Conservation (phyloP, 768 basidiomycete genomes). For the Hirschioporus abietinus region DNA sequence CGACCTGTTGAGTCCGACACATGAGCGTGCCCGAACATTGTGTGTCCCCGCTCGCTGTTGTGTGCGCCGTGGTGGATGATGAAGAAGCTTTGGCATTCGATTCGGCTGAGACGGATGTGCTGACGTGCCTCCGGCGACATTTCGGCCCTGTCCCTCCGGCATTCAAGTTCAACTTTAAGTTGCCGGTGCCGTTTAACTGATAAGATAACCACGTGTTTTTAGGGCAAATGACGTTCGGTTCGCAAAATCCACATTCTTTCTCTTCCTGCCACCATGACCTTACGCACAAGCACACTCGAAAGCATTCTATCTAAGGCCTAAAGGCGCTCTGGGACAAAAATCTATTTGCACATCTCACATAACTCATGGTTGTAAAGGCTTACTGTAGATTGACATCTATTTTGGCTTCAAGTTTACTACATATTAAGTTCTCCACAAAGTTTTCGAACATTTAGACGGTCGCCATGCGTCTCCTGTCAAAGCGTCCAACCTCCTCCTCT, state of each 20-base stretch:
- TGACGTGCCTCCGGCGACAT: neutral
- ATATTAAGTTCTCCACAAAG: neutral
- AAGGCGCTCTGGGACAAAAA: neutral
- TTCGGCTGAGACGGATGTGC: neutral
- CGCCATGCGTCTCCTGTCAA: neutral
- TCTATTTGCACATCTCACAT: neutral
- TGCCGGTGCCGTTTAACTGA: neutral
- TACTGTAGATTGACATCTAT: too few species aligned
- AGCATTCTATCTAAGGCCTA: neutral
- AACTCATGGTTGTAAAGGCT: too few species aligned
- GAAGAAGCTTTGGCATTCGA: neutral
- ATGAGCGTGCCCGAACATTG: neutral
- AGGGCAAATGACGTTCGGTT: neutral
- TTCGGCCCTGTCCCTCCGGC: neutral
- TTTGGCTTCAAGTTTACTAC: neutral
- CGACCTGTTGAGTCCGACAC: neutral
- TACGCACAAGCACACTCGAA: neutral
- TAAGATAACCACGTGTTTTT: neutral
- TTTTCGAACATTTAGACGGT: neutral
- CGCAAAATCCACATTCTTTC: neutral
- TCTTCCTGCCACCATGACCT: neutral
- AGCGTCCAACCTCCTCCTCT: neutral
- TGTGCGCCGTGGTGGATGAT: neutral
- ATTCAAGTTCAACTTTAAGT: too few species aligned
- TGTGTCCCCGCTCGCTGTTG: neutral